These are phyloP conservation scores for Heliosperma pusillum DNA, from an alignment of 148 eudicot species.

Conservation along the genomic window DNA sequence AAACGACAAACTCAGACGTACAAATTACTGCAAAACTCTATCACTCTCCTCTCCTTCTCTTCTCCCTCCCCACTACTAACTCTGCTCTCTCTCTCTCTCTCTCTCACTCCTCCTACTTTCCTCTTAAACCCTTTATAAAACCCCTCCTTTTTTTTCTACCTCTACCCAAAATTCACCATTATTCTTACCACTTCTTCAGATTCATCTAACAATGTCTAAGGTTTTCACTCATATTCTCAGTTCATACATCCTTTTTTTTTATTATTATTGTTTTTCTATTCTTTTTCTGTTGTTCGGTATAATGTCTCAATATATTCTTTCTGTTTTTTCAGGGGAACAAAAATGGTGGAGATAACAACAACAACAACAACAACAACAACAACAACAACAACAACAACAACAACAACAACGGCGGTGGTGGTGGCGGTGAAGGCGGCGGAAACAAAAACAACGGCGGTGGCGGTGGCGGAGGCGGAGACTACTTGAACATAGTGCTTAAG, in stretches of 20 bases:
- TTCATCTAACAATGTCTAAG: neutral
- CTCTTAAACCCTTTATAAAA: neutral
- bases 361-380: too few species aligned
- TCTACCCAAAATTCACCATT: neutral
- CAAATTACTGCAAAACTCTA: too few species aligned
- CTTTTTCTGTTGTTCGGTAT: neutral
- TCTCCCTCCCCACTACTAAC: neutral
- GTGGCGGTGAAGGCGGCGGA: neutral
- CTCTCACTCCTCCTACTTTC: neutral
- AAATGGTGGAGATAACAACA: neutral
- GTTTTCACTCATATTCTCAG: neutral
- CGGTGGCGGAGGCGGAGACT: neutral
- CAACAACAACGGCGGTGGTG: neutral
- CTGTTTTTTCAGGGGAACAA: neutral
- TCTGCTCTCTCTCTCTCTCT: too few species aligned
- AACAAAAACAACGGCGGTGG: neutral
- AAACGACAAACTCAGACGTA: neutral
- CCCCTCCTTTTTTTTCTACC: too few species aligned
- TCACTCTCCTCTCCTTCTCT: neutral
- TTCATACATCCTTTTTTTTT: neutral
- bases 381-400: too few species aligned
- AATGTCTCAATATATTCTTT: neutral
- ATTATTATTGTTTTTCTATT: neutral
- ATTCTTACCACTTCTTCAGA: neutral
- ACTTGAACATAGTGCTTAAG: conserved; percentile 29